phyloP scores from a whole-genome alignment of 2,329 filamentous ascomycete species.

The Neurospora sp. region DNA sequence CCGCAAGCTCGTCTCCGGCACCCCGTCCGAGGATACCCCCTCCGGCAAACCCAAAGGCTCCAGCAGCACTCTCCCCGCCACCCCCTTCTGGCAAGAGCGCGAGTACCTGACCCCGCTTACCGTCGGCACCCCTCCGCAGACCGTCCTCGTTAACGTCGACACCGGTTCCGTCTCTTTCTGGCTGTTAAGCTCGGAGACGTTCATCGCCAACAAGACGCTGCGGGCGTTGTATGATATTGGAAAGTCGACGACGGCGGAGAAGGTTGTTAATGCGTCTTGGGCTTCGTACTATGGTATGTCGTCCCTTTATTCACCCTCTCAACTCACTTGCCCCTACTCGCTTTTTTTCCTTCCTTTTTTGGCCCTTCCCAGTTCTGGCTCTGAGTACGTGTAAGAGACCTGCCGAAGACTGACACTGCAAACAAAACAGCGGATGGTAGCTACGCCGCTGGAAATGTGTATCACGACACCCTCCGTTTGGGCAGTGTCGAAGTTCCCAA shows the following conservation, averaged over 20 bases:
- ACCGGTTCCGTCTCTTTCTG: conserved; percentile 63
- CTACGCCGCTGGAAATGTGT: conserved; percentile 36
- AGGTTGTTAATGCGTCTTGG: conserved; percentile 37
- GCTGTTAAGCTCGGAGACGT: conserved; percentile 42
- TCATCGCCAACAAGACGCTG: conserved; percentile 31
- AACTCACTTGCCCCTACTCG: no score
- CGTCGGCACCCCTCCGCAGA: conserved; percentile 48
- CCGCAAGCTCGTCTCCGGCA: background rate
- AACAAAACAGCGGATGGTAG: conserved; percentile 31
- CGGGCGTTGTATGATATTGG: conserved; percentile 36
- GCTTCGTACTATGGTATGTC: conserved; percentile 37
- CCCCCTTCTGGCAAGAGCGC: conserved; percentile 31
- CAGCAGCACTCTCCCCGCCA: conserved; percentile 19
- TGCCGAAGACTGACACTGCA: background rate
- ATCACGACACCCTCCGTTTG: conserved; percentile 38
- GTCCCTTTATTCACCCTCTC: conserved; percentile 17
- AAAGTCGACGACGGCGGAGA: conserved; percentile 32
- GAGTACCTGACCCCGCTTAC: conserved; percentile 53
- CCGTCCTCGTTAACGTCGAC: conserved; percentile 58
- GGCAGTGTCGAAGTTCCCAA: conserved; percentile 33
- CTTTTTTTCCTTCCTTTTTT: background rate
- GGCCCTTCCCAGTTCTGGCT: background rate
- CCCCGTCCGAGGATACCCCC: no score
- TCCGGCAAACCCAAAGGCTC: conserved; percentile 5
- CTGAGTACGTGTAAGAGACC: background rate